Percentiles rank a stretch among this genome's conserved stretches.
These are phyloP conservation scores for Mucor velutinosus DNA, from an alignment of 371 early-diverging fungal genomes.

Conservation along the genomic window DNA sequence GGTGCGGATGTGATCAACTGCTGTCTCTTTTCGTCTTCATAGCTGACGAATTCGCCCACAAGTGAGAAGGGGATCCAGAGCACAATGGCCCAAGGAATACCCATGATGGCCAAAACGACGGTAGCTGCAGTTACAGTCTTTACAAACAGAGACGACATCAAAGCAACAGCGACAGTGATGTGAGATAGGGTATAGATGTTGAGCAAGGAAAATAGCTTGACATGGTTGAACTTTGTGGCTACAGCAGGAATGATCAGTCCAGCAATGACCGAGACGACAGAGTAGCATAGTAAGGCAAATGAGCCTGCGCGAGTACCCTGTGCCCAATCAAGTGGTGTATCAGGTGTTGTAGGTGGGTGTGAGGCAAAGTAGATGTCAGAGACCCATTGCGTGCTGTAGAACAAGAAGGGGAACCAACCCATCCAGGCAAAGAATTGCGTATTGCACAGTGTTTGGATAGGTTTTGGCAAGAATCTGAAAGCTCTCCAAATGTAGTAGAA, in stretches of 20 bases:
- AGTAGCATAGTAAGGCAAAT: slow-evolving; percentile 66
- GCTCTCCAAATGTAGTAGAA: slow-evolving; percentile 62
- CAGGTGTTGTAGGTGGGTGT: slow-evolving; percentile 21
- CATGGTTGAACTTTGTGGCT: slow-evolving; percentile 14
- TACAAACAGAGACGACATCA: slow-evolving; percentile 59
- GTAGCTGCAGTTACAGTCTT: slow-evolving; percentile 54
- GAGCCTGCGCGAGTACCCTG: slow-evolving; percentile 68
- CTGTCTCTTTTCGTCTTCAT: slow-evolving; percentile 37
- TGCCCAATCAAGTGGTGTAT: slow-evolving; percentile 35
- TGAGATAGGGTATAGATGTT: slow-evolving; percentile 63
- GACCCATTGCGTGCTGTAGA: slow-evolving; percentile 63
- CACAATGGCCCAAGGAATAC: slow-evolving; percentile 74
- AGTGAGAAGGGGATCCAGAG: slow-evolving; percentile 80
- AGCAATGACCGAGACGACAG: slow-evolving; percentile 62
- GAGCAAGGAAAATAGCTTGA: slow-evolving; percentile 37
- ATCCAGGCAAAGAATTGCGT: slow-evolving; percentile 87
- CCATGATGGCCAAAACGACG: slow-evolving; percentile 57
- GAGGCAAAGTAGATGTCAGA: slow-evolving; percentile 54
- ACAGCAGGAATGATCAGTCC: slow-evolving; percentile 60
- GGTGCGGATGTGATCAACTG: background rate
- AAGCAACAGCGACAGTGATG: slow-evolving; percentile 55
- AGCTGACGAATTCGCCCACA: slow-evolving; percentile 68
- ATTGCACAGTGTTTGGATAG: slow-evolving; percentile 71
- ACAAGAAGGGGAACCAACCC: slow-evolving; percentile 85
- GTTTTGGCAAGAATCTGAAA: slow-evolving; percentile 58